These are phyloP conservation scores for Penicillium sp. DNA, from an alignment of 2,329 filamentous ascomycete species.

Conservation along the genomic window DNA sequence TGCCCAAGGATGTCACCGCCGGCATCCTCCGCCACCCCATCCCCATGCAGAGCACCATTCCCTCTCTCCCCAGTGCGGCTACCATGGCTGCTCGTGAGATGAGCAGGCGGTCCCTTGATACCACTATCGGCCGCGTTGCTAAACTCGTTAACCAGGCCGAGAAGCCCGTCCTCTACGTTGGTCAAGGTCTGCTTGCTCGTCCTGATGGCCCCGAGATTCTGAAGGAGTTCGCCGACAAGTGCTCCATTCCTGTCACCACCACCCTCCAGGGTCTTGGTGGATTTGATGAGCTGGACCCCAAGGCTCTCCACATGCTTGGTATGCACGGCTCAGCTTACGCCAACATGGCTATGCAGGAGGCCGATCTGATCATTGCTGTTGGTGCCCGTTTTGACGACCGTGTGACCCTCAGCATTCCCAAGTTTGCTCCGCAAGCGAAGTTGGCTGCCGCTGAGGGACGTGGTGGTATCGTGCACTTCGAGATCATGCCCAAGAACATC, in stretches of 20 bases:
- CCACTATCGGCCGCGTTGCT: conserved; percentile 74
- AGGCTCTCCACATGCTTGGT: conserved; percentile 95
- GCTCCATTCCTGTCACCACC: conserved; percentile 89
- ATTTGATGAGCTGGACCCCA: conserved; percentile 89
- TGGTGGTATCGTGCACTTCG: conserved; percentile 95
- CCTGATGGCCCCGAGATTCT: conserved; percentile 78
- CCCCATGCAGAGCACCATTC: conserved; percentile 71
- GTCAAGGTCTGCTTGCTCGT: conserved; percentile 80
- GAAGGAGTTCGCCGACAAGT: conserved; percentile 85
- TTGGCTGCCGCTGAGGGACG: conserved; percentile 79
- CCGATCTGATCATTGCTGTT: conserved; percentile 92
- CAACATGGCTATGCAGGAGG: conserved; percentile 97
- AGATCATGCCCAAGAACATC: conserved; percentile 99
- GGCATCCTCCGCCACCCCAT: conserved; percentile 81
- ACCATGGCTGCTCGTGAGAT: conserved; percentile 76
- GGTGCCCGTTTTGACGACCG: conserved; percentile 96
- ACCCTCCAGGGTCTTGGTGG: conserved; percentile 91
- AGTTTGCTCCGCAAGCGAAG: conserved; percentile 88
- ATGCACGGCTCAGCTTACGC: conserved; percentile 98
- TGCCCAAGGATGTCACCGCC: conserved; percentile 95
- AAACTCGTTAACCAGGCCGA: conserved; percentile 83
- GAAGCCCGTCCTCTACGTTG: conserved; percentile 94
- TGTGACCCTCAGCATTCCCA: conserved; percentile 77
- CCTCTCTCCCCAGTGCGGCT: conserved; percentile 81
- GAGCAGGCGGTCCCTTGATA: conserved; percentile 69